Percentiles rank a stretch among this genome's conserved stretches.
These are phyloP conservation scores for Pseudopithomyces chartarum DNA, from an alignment of 2,329 filamentous ascomycete species.

Conservation along the genomic window DNA sequence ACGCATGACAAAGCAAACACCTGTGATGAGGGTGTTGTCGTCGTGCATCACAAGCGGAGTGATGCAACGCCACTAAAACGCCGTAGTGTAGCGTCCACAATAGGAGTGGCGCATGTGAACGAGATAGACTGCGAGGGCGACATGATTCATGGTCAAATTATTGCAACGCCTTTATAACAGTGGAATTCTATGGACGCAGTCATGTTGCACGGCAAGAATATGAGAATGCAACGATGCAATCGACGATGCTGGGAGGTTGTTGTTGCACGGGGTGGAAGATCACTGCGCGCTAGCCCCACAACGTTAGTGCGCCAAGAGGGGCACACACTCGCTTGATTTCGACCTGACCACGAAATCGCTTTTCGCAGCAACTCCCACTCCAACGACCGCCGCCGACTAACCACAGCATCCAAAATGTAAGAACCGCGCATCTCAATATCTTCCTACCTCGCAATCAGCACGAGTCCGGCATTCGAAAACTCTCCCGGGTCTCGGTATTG, in stretches of 20 bases:
- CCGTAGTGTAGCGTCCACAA: not conserved
- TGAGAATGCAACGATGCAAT: too few species aligned
- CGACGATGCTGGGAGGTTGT: not conserved
- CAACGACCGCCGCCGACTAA: constrained; percentile 45
- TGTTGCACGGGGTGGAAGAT: not conserved
- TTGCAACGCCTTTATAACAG: too few species aligned
- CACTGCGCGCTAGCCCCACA: not conserved
- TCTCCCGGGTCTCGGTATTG: constrained; percentile 27
- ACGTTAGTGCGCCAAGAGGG: not conserved
- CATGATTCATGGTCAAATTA: too few species aligned
- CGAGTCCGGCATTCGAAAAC: constrained; percentile 21
- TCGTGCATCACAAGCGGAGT: not conserved
- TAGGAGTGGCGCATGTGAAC: not conserved
- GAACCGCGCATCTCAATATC: constrained; percentile 28
- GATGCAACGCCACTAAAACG: not conserved
- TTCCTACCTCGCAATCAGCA: constrained; percentile 20
- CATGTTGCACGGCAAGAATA: too few species aligned
- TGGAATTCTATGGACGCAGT: too few species aligned
- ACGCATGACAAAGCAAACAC: not conserved
- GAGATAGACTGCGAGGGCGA: too few species aligned
- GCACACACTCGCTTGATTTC: constrained; percentile 8
- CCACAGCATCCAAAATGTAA: constrained; percentile 50
- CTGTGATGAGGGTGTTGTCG: not conserved
- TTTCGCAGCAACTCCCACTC: constrained; percentile 18
- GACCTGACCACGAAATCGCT: constrained; percentile 3